phyloP scores from a whole-genome alignment of 2,329 filamentous ascomycete genomes.

The Cladosporium sp. region DNA sequence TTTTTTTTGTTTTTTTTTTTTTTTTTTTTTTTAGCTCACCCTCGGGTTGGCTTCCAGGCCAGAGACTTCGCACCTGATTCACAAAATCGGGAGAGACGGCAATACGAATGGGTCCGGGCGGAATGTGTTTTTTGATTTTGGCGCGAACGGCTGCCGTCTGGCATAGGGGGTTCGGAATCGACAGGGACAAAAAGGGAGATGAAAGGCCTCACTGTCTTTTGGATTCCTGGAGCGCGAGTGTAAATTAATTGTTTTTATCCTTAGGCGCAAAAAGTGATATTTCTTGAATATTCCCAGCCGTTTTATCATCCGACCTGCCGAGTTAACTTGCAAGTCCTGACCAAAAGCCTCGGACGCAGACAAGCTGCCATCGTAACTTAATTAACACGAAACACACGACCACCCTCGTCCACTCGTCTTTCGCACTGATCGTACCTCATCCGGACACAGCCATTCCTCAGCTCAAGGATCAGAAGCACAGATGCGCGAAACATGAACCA shows the following conservation, averaged over 20 bases:
- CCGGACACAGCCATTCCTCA: background rate
- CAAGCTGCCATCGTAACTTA: background rate
- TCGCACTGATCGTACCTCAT: background rate
- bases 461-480: background rate
- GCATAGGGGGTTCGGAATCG: slow-evolving; percentile 5
- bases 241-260: slow-evolving; percentile 10
- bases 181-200: slow-evolving; percentile 7
- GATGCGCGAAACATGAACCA: background rate
- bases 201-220: slow-evolving; percentile 9
- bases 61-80: background rate
- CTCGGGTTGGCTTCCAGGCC: background rate
- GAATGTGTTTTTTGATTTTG: slow-evolving; percentile 1
- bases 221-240: slow-evolving; percentile 13
- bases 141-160: slow-evolving; percentile 13
- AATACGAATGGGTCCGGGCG: slow-evolving; percentile 12
- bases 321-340: background rate
- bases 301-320: background rate
- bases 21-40: background rate
- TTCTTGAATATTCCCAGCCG: background rate
- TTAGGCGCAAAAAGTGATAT: slow-evolving; percentile 13
- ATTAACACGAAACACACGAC: background rate
- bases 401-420: background rate
- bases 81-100: background rate
- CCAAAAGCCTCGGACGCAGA: background rate
- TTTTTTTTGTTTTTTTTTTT: too few species aligned